Evolutionary conservation across 1,284 basidiomycete genomes (phyloP).

Genomic region (Irpex sp.): DNA sequence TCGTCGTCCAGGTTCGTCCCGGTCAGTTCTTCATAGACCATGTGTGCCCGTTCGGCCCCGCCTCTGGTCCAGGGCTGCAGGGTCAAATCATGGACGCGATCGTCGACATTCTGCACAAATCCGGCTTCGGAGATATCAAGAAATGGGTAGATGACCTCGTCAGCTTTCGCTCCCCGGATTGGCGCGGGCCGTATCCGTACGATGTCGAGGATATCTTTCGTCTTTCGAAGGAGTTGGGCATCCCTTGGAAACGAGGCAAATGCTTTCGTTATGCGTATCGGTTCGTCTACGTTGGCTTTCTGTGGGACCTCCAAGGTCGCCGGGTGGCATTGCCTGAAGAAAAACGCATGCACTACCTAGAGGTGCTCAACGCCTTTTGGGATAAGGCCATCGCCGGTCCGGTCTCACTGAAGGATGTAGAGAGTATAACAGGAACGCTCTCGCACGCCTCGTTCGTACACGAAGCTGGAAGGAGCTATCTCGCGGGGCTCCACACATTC

Average conservation of each 20-base stretch:
- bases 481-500: neutral
- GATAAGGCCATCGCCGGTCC: slow-evolving; percentile 20
- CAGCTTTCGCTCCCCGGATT: neutral
- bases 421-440: slow-evolving; percentile 28
- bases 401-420: slow-evolving; percentile 18
- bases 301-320: slow-evolving; percentile 11
- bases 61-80: slow-evolving; percentile 25
- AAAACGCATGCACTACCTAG: slow-evolving; percentile 6
- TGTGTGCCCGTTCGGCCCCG: slow-evolving; percentile 27
- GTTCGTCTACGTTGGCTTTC: slow-evolving; percentile 14
- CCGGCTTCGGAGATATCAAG: neutral
- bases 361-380: neutral
- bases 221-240: slow-evolving; percentile 17
- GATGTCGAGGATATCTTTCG: slow-evolving; percentile 17
- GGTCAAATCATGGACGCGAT: slow-evolving; percentile 29
- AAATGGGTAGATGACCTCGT: neutral
- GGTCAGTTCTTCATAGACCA: slow-evolving; percentile 27
- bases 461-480: neutral
- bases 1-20: slow-evolving; percentile 22
- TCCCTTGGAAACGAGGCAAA: slow-evolving; percentile 19
- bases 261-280: slow-evolving; percentile 9
- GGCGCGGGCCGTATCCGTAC: slow-evolving; percentile 19
- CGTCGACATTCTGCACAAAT: slow-evolving; percentile 25
- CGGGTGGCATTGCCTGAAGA: neutral
- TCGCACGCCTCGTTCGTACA: slow-evolving; percentile 31